These are phyloP conservation scores for Aphanomyces astaci DNA, from an alignment of 352 stramenopile species.

Conservation along the genomic window DNA sequence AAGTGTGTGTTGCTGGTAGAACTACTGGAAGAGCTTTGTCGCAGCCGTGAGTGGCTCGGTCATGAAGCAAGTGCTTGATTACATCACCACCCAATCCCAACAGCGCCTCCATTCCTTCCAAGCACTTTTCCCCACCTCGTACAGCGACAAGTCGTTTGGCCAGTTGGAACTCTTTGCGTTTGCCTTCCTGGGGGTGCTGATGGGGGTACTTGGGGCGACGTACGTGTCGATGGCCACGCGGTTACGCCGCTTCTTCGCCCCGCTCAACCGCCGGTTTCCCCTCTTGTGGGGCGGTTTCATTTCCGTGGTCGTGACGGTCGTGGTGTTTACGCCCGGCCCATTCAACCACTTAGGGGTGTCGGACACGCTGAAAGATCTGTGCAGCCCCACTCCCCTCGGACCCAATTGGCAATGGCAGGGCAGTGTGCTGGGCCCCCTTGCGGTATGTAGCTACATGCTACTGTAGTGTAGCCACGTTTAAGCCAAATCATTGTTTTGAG, in stretches of 20 bases:
- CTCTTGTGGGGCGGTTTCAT: constrained; percentile 50
- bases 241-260: constrained; percentile 51
- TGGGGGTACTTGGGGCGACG: constrained; percentile 38
- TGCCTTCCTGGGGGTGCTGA: constrained; percentile 37
- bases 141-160: constrained; percentile 32
- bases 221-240: constrained; percentile 34
- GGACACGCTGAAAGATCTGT: not conserved
- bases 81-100: constrained; percentile 13
- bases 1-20: constrained; percentile 24
- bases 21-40: constrained; percentile 87
- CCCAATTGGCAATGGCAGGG: not conserved
- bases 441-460: constrained; percentile 23
- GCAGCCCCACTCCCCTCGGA: not conserved
- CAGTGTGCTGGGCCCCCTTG: constrained; percentile 47
- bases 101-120: constrained; percentile 18
- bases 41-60: constrained; percentile 64
- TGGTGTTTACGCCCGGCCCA: constrained; percentile 30
- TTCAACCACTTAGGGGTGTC: constrained; percentile 3
- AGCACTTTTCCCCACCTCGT: constrained; percentile 15
- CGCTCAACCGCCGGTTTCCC: constrained; percentile 38
- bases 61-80: constrained; percentile 51
- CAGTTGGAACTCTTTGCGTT: constrained; percentile 47
- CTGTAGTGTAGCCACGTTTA: no score
- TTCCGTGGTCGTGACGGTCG: constrained; percentile 44
- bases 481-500: no score